Conservation (phyloP, 805 yeast genomes). For the Zygosaccharomyces siamensis region DNA sequence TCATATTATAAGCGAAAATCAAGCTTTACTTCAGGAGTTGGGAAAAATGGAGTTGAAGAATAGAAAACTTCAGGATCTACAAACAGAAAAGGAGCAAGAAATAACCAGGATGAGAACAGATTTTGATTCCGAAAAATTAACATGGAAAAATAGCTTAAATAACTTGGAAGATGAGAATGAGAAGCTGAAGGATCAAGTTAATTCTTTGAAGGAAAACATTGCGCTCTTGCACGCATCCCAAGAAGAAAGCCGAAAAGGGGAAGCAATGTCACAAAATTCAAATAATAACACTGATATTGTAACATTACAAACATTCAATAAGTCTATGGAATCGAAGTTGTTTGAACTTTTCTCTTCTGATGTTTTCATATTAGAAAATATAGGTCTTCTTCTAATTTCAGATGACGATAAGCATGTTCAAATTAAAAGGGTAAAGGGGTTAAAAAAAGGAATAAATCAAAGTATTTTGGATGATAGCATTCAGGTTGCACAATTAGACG, state of each 20-base stretch:
- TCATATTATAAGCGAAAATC: conserved; percentile 12
- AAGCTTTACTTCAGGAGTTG: conserved; percentile 13
- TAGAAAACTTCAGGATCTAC: conserved; percentile 47
- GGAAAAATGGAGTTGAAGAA: conserved; percentile 14
- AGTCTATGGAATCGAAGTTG: conserved; percentile 11
- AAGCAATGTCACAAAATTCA: not conserved
- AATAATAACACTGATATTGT: not conserved
- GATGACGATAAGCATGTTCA: conserved; percentile 38
- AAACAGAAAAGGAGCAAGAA: conserved; percentile 43
- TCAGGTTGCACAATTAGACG: conserved; percentile 35
- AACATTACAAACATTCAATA: conserved; percentile 2
- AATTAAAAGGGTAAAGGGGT: conserved; percentile 76
- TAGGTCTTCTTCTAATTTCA: conserved; percentile 56
- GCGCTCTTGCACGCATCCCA: not conserved
- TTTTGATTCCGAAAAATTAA: not conserved
- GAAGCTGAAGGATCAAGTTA: conserved; percentile 1
- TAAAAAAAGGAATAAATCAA: conserved; percentile 45
- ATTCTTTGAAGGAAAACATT: conserved; percentile 5
- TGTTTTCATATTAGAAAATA: conserved; percentile 61
- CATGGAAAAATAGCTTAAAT: not conserved
- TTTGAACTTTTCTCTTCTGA: conserved; percentile 42
- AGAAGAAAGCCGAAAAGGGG: not conserved
- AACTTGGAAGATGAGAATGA: conserved; percentile 1
- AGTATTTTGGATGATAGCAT: conserved; percentile 33
- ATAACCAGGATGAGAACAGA: not conserved